Percentiles rank a stretch among this genome's conserved stretches.
Evolutionary conservation across 371 early-diverging fungal genomes (phyloP).

Genomic region (Mucor irregularis): DNA sequence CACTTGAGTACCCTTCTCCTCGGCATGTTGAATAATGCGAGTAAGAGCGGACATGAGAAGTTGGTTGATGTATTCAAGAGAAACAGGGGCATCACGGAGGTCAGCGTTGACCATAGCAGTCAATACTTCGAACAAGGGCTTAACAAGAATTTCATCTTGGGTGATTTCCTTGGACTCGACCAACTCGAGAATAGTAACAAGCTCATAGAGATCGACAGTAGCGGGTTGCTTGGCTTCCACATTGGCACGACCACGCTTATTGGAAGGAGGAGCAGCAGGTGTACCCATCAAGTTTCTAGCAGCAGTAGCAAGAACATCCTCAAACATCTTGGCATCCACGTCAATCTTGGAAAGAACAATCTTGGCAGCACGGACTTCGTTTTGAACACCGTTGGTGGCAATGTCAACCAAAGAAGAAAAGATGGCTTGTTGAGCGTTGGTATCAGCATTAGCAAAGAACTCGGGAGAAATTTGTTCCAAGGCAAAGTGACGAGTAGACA

Average conservation of each 20-base stretch:
- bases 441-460: conserved; percentile 53
- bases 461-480: conserved; percentile 59
- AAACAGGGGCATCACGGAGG: conserved; percentile 54
- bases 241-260: conserved; percentile 35
- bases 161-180: conserved; percentile 62
- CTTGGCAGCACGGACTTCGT: conserved; percentile 62
- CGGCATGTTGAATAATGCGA: conserved; percentile 62
- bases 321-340: conserved; percentile 53
- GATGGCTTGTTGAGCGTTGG: conserved; percentile 51
- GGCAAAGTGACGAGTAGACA: conserved; percentile 58
- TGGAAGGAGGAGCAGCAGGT: conserved; percentile 13
- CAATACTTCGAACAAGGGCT: conserved; percentile 76
- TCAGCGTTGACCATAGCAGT: conserved; percentile 67
- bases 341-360: conserved; percentile 54
- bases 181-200: conserved; percentile 70
- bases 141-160: conserved; percentile 52
- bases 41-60: conserved; percentile 76
- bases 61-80: conserved; percentile 89
- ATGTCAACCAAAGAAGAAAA: conserved; percentile 66
- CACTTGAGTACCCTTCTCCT: conserved; percentile 41
- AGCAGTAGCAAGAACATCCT: conserved; percentile 19
- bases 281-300: conserved; percentile 27
- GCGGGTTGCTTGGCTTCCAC: conserved; percentile 17
- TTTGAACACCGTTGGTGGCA: conserved; percentile 63
- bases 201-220: conserved; percentile 51